Conservation (phyloP, 306 rosid species). For the Casuarina equisetifolia region DNA sequence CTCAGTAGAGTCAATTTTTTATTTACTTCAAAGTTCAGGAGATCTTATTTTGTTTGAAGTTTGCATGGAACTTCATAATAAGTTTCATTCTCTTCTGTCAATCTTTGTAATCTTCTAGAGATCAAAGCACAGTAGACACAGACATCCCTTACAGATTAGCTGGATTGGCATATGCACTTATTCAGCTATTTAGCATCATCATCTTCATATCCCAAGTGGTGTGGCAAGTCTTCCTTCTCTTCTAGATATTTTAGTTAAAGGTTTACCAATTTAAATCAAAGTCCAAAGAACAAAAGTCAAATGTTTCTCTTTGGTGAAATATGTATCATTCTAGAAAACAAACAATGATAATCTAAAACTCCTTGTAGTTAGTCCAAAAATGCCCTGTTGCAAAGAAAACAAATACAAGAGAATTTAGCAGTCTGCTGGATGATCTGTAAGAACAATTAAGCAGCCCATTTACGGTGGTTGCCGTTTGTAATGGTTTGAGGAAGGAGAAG, state of each 20-base stretch:
- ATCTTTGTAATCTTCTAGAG: slow-evolving; percentile 65
- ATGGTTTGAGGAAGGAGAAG: background rate
- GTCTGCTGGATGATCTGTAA: background rate
- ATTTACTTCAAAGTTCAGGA: slow-evolving; percentile 5
- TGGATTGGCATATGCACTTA: slow-evolving; percentile 80
- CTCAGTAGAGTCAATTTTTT: slow-evolving; percentile 66
- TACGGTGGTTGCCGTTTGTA: background rate
- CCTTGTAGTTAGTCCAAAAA: no score
- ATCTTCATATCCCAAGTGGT: slow-evolving; percentile 76
- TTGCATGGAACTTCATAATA: background rate
- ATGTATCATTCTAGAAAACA: no score
- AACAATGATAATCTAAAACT: no score
- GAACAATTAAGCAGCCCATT: background rate
- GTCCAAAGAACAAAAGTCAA: no score
- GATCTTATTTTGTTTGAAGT: background rate
- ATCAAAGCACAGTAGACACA: slow-evolving; percentile 86
- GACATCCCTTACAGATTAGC: slow-evolving; percentile 86
- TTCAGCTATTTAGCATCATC: slow-evolving; percentile 73
- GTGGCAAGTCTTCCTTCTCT: slow-evolving; percentile 76
- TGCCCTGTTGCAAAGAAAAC: slow-evolving; percentile 47
- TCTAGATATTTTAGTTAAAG: no score
- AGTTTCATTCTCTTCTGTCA: slow-evolving; percentile 7
- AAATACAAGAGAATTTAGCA: background rate
- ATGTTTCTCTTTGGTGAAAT: no score
- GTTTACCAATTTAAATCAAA: no score